Percentiles rank a stretch among this genome's conserved stretches.
These are phyloP conservation scores for Crithidia mellificae DNA, from an alignment of 208 protist species.

Conservation along the genomic window DNA sequence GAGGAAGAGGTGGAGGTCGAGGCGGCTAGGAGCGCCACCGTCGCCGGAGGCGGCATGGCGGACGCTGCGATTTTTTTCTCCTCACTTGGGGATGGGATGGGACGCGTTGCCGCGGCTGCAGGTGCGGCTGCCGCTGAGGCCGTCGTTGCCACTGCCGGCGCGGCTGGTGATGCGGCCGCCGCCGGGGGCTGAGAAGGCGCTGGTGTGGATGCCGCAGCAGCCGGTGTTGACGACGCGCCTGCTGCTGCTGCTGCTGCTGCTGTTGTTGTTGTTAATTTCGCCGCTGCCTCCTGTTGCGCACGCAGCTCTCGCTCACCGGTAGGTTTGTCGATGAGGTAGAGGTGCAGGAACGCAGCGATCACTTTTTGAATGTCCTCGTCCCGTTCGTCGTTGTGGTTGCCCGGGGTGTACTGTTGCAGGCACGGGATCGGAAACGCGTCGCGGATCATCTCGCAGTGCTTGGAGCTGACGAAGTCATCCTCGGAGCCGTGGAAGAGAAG, in stretches of 20 bases:
- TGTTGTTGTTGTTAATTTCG: too few relatives aligned
- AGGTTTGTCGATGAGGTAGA: constrained; percentile 81
- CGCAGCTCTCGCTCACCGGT: constrained; percentile 19
- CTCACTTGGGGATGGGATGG: too few relatives aligned
- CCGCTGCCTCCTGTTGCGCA: constrained; percentile 4
- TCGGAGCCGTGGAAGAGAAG: constrained; percentile 91
- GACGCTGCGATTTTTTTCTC: background rate
- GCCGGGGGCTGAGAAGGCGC: background rate
- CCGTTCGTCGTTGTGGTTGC: constrained; percentile 94
- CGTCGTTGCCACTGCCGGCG: background rate
- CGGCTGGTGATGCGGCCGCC: background rate
- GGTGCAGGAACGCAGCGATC: constrained; percentile 80
- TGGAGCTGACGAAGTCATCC: constrained; percentile 90
- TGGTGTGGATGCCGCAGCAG: background rate
- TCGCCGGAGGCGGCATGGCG: background rate
- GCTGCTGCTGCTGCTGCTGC: background rate
- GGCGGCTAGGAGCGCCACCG: background rate
- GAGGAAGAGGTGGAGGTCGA: background rate
- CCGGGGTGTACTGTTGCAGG: constrained; percentile 75
- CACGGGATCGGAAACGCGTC: constrained; percentile 62
- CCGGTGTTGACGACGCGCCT: background rate
- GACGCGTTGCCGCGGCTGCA: background rate
- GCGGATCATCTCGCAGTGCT: constrained; percentile 77
- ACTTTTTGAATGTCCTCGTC: constrained; percentile 66
- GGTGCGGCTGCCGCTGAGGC: background rate